These are phyloP conservation scores for Tuber melanosporum DNA, from an alignment of 495 filamentous ascomycete genomes.

Conservation along the genomic window DNA sequence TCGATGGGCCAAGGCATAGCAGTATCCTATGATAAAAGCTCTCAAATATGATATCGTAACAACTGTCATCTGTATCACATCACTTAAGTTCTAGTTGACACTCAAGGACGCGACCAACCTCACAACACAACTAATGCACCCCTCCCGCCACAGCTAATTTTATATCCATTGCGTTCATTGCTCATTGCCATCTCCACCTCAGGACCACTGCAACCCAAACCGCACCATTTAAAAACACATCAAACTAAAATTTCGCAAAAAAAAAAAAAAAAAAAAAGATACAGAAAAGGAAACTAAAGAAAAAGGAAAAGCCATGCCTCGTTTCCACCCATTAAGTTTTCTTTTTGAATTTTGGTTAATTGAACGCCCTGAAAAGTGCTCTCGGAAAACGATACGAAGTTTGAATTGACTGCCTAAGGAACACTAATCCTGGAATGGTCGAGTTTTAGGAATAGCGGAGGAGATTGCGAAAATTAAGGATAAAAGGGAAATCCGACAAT, in stretches of 20 bases:
- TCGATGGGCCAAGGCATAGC: not conserved
- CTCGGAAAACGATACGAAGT: constrained; percentile 35
- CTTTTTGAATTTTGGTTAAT: constrained; percentile 21
- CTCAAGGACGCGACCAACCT: not conserved
- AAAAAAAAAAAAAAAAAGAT: constrained; percentile 15
- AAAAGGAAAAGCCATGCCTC: constrained; percentile 28
- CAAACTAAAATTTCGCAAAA: constrained; percentile 33
- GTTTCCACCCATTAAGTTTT: constrained; percentile 25
- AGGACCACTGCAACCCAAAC: not conserved
- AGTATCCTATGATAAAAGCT: not conserved
- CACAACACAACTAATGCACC: not conserved
- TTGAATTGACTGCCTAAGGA: constrained; percentile 35
- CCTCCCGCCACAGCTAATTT: not conserved
- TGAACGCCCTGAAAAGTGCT: constrained; percentile 20
- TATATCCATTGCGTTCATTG: constrained; percentile 2
- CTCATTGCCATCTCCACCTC: not conserved
- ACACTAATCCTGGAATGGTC: constrained; percentile 30
- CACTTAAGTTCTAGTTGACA: not conserved
- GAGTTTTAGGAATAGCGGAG: constrained; percentile 13
- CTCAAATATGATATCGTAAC: not conserved
- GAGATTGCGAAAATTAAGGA: constrained; percentile 2
- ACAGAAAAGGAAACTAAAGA: constrained; percentile 20
- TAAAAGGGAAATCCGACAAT: constrained; percentile 16
- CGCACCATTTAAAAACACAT: constrained; percentile 26
- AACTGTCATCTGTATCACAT: not conserved